Base-by-base conservation (phyloP, 2,329 filamentous ascomycete genomes). In the Cercospora brassicicola region DNA sequence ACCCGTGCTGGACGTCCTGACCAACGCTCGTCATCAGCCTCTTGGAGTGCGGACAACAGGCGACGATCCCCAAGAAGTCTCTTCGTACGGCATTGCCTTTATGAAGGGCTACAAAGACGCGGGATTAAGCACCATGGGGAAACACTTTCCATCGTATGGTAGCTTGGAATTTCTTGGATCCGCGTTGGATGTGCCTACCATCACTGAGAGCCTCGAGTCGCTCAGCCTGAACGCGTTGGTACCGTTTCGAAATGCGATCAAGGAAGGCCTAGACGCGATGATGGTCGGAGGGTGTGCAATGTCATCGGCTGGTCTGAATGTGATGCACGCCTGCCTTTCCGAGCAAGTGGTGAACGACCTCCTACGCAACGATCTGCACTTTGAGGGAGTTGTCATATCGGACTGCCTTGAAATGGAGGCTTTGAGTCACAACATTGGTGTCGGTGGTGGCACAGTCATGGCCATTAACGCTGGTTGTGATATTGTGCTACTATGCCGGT, bases 351-450 rank as follows among this genome's bases (percentile, higher is more conserved):
- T 98, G 2, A 92, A 97, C 76, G 93, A 95, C 67, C 82, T 97
- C 23, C 83, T 98, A 3, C 88, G 94, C n/a, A 90, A 91, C 68
- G 93, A 97, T 72, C 86, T 98, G 26, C 91, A 91, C 2, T 98
- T 98, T 74, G 88, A 92, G 60, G 94, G 94, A 1, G 94, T 98
- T 2, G 93, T 95, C 26, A 93, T 98, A 60, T 97, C 94, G 0
- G 94, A 98, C 77, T 98, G 94, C 73, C 82, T 98, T 7, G 94
- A 97, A 78, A 98, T 98, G 94, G 94, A 97, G 76, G 93, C 94
- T 0, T 86, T 98, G 8, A 95, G 93, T 71, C 92, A 96, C 76
- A 96, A 97, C 74, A 95, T 98, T 60, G 94, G 94, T n/a, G 93
- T 99, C 18, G 93, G 94, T 73, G 94, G 95, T 48, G 95, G 95